A percentile compares a stretch with the other conserved stretches of the same genome.
Evolutionary conservation across 2,329 filamentous ascomycete genomes (phyloP).

Genomic region (Alternaria burnsii): DNA sequence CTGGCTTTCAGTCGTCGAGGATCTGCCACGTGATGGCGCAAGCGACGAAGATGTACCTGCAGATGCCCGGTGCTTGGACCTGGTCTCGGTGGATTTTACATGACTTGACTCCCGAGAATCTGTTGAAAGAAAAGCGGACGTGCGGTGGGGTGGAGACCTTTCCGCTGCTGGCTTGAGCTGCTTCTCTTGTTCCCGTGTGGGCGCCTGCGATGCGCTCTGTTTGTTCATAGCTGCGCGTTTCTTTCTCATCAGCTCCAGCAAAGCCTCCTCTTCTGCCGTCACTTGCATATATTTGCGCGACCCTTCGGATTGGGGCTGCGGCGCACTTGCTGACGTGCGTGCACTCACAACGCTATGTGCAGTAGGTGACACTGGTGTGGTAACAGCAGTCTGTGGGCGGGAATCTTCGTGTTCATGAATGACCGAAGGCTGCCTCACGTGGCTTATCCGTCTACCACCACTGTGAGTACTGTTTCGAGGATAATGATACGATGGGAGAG

Average conservation of each 20-base stretch:
- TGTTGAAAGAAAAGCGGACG: slow-evolving; percentile 37
- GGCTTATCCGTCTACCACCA: slow-evolving; percentile 38
- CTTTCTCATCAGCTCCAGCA: slow-evolving; percentile 60
- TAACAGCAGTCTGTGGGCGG: slow-evolving; percentile 42
- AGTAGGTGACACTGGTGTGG: slow-evolving; percentile 36
- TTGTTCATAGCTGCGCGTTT: slow-evolving; percentile 59
- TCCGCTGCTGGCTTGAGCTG: slow-evolving; percentile 29
- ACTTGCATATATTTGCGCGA: slow-evolving; percentile 56
- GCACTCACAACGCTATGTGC: slow-evolving; percentile 40
- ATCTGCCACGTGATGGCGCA: slow-evolving; percentile 37
- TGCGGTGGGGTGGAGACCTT: slow-evolving; percentile 23
- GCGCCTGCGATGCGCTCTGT: slow-evolving; percentile 47
- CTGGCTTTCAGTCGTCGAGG: slow-evolving; percentile 25
- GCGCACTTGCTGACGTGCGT: slow-evolving; percentile 46
- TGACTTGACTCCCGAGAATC: slow-evolving; percentile 41
- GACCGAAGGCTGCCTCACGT: slow-evolving; percentile 49
- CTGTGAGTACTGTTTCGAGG: slow-evolving; percentile 28
- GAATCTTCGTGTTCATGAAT: slow-evolving; percentile 46
- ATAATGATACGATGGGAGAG: slow-evolving; percentile 29
- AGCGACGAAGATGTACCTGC: slow-evolving; percentile 33
- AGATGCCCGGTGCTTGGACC: slow-evolving; percentile 24
- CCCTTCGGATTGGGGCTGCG: slow-evolving; percentile 39
- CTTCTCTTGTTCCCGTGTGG: slow-evolving; percentile 46
- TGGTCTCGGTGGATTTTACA: slow-evolving; percentile 29
- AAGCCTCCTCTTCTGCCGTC: slow-evolving; percentile 59